These are phyloP conservation scores for Silene conica DNA, from an alignment of 148 eudicot species.

Conservation along the genomic window DNA sequence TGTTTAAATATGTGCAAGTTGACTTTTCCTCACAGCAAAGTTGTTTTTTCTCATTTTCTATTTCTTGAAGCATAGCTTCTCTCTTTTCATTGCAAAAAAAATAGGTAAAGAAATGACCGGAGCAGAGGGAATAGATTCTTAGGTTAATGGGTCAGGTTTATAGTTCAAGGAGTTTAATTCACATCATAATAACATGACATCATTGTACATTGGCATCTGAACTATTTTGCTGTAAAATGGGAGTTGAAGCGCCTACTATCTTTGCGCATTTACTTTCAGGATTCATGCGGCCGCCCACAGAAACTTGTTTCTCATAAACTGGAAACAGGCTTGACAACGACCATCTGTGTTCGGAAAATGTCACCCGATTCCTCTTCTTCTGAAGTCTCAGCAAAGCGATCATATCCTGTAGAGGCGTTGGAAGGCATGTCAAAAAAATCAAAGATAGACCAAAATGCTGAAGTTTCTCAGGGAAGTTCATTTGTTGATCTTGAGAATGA, in stretches of 20 bases:
- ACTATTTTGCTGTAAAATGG: neutral
- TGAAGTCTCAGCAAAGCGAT: conserved; percentile 42
- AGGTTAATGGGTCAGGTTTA: neutral
- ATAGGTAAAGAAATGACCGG: no score
- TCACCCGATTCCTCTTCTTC: conserved; percentile 20
- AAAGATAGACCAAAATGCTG: conserved; percentile 32
- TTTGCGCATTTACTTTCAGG: conserved; percentile 35
- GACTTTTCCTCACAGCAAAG: no score
- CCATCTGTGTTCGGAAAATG: conserved; percentile 62
- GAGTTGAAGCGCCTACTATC: neutral
- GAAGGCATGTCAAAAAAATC: conserved; percentile 35
- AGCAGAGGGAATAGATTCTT: no score
- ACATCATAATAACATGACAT: no score
- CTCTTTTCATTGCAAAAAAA: no score
- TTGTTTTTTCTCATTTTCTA: no score
- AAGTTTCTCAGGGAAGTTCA: conserved; percentile 20
- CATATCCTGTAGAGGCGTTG: conserved; percentile 32
- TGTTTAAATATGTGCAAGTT: no score
- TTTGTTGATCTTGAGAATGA: conserved; percentile 55
- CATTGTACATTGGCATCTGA: neutral
- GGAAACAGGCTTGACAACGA: conserved; percentile 42
- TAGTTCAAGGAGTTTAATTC: neutral
- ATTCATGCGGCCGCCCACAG: conserved; percentile 58
- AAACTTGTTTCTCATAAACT: conserved; percentile 46
- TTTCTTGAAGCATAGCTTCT: no score